Conservation (phyloP, 129 eudicot species). For the Artemisia tridentata region DNA sequence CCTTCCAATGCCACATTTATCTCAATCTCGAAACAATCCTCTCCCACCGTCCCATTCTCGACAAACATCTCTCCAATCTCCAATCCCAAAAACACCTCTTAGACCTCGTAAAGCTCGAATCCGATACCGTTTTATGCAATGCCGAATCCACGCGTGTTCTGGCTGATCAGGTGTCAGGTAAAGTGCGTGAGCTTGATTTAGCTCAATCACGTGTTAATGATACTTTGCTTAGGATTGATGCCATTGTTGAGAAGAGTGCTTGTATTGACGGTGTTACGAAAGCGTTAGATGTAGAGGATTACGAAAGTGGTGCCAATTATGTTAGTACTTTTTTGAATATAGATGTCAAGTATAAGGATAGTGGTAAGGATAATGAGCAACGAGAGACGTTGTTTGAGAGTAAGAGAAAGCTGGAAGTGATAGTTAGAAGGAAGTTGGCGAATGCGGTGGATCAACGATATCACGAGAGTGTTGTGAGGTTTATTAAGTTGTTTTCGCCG, state of each 20-base stretch:
- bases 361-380: too few relatives aligned
- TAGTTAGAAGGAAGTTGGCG: too few relatives aligned
- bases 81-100: too few relatives aligned
- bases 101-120: too few relatives aligned
- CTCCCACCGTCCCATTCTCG: conserved; percentile 63
- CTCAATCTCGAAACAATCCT: conserved; percentile 53
- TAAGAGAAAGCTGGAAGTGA: too few relatives aligned
- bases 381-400: too few relatives aligned
- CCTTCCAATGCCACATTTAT: conserved; percentile 73
- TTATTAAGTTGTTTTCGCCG: too few relatives aligned
- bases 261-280: conserved; percentile 66
- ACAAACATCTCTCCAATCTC: conserved; percentile 3
- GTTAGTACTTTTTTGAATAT: conserved; percentile 59
- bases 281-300: conserved; percentile 57
- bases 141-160: conserved; percentile 49
- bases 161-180: conserved; percentile 72
- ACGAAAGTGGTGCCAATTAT: conserved; percentile 54
- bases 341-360: conserved; percentile 53
- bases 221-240: conserved; percentile 63
- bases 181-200: too few relatives aligned
- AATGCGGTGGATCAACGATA: too few relatives aligned
- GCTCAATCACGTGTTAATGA: too few relatives aligned
- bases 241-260: conserved; percentile 57
- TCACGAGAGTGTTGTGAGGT: too few relatives aligned
- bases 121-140: too few relatives aligned